Percentiles rank a stretch among this genome's conserved stretches.
Conservation (phyloP, 1,284 basidiomycete species). For the Naganishia sp. region DNA sequence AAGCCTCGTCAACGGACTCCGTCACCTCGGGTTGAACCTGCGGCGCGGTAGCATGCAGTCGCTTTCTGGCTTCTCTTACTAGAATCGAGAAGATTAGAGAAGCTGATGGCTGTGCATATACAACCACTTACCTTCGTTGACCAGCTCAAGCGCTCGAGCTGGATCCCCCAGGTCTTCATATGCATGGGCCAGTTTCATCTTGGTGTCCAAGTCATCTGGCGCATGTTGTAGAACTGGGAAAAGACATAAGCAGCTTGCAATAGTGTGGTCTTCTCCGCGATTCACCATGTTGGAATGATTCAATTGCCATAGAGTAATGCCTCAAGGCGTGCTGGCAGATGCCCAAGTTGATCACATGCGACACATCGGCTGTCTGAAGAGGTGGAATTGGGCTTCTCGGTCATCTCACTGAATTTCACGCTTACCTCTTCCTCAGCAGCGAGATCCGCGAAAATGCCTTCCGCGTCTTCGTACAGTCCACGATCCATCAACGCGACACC, state of each 20-base stretch:
- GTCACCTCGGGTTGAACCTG: conserved; percentile 9
- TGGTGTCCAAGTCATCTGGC: conserved; percentile 73
- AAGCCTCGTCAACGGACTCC: conserved; percentile 16
- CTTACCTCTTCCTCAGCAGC: conserved; percentile 58
- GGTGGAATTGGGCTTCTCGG: not conserved
- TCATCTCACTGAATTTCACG: conserved; percentile 1
- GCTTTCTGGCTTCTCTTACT: conserved; percentile 30
- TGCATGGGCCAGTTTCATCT: conserved; percentile 84
- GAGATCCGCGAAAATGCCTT: conserved; percentile 73
- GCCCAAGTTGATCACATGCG: conserved; percentile 59
- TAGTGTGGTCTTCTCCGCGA: conserved; percentile 1
- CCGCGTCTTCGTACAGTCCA: conserved; percentile 70
- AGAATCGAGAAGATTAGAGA: not conserved
- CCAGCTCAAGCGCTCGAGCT: conserved; percentile 77
- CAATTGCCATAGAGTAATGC: conserved; percentile 70
- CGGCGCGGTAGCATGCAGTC: not conserved
- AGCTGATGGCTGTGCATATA: too few relatives aligned
- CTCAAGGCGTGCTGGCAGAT: conserved; percentile 72
- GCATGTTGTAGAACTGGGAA: conserved; percentile 68
- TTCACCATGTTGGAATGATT: conserved; percentile 78
- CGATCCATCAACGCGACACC: conserved; percentile 79
- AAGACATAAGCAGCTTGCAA: not conserved
- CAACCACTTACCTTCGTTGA: conserved; percentile 69
- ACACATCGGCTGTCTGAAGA: conserved; percentile 19
- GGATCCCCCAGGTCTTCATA: conserved; percentile 72